Conservation (phyloP, 2,329 filamentous ascomycete genomes). For the Ascomycota sp. region DNA sequence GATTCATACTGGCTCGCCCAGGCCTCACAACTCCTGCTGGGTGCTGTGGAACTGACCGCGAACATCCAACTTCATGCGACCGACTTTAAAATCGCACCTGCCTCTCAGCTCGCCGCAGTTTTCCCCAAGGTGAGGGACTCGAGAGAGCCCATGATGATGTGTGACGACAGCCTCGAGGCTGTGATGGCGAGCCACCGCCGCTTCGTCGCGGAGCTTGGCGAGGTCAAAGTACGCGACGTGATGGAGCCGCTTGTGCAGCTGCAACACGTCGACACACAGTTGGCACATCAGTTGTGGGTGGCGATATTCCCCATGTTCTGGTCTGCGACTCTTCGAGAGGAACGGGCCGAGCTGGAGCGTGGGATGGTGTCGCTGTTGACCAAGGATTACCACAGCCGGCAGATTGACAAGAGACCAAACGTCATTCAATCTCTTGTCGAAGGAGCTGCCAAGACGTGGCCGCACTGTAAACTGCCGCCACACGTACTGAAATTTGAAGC, state of each 20-base stretch:
- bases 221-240: constrained; percentile 70
- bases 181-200: constrained; percentile 57
- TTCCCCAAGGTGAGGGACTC: constrained; percentile 58
- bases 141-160: constrained; percentile 41
- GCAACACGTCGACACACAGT: constrained; percentile 64
- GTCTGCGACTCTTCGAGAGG: constrained; percentile 70
- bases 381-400: constrained; percentile 84
- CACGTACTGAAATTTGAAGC: constrained; percentile 92
- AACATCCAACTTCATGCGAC: constrained; percentile 56
- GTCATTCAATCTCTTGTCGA: constrained; percentile 83
- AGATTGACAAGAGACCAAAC: constrained; percentile 86
- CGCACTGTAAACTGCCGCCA: constrained; percentile 76
- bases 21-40: constrained; percentile 77
- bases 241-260: constrained; percentile 78
- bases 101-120: constrained; percentile 49
- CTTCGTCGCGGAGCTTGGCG: constrained; percentile 66
- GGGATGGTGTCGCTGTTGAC: constrained; percentile 77
- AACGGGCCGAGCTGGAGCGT: constrained; percentile 72
- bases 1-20: constrained; percentile 96
- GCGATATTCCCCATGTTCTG: constrained; percentile 81
- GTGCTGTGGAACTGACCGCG: constrained; percentile 70
- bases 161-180: constrained; percentile 61
- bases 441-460: constrained; percentile 62
- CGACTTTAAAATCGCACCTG: constrained; percentile 59
- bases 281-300: constrained; percentile 80